Conservation (phyloP, 768 basidiomycete species). For the Agrocybe pediades region DNA sequence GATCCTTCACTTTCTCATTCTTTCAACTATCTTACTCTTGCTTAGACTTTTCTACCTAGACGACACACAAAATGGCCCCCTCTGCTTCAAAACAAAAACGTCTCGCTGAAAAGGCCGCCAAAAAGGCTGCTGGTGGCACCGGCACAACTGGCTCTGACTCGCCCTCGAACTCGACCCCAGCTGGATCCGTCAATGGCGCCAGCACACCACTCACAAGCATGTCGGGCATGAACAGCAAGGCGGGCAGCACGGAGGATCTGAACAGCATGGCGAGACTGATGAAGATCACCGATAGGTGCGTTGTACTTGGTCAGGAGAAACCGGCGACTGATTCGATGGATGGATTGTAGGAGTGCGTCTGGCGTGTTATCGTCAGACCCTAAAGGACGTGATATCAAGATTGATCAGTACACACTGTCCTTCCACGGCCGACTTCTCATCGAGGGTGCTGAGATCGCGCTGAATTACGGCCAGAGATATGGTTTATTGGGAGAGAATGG, state of each 20-base stretch:
- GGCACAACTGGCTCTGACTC: slow-evolving; percentile 43
- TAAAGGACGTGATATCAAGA: slow-evolving; percentile 96
- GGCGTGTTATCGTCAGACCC: slow-evolving; percentile 93
- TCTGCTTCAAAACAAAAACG: slow-evolving; percentile 91
- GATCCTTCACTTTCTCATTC: not conserved
- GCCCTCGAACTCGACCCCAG: slow-evolving; percentile 57
- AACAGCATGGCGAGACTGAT: slow-evolving; percentile 86
- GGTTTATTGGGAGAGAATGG: slow-evolving; percentile 97
- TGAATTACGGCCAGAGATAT: slow-evolving; percentile 92
- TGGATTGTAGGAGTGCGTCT: slow-evolving; percentile 70
- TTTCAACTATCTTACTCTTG: not conserved
- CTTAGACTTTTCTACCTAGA: not conserved
- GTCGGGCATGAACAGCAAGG: slow-evolving; percentile 76
- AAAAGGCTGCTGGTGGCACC: slow-evolving; percentile 56
- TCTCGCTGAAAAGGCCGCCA: slow-evolving; percentile 91
- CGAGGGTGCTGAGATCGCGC: slow-evolving; percentile 64
- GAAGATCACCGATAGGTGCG: slow-evolving; percentile 87
- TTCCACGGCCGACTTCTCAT: slow-evolving; percentile 87
- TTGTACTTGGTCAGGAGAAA: not conserved
- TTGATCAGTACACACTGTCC: slow-evolving; percentile 91
- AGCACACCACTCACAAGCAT: slow-evolving; percentile 84
- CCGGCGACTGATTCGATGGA: not conserved
- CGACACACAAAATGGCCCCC: slow-evolving; percentile 53
- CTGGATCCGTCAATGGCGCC: slow-evolving; percentile 62
- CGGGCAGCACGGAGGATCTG: slow-evolving; percentile 83